A percentile compares a stretch with the other conserved stretches of the same genome.
These are phyloP conservation scores for Chlorencoelia australis DNA, from an alignment of 2,329 filamentous ascomycete genomes.

Conservation along the genomic window DNA sequence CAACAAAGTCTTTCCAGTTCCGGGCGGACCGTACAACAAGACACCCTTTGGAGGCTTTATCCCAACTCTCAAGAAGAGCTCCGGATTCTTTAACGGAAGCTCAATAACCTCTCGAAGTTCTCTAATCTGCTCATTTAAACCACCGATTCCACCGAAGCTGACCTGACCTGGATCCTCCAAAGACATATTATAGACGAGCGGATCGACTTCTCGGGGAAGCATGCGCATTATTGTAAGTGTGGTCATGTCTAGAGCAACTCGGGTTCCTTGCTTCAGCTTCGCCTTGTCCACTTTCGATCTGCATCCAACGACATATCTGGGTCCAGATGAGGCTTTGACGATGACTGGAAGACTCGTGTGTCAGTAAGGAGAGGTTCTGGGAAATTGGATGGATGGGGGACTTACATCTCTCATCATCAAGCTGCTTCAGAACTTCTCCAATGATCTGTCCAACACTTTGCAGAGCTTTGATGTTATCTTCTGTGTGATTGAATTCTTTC, in stretches of 20 bases:
- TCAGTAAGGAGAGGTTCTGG: no score
- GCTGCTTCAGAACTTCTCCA: constrained; percentile 95
- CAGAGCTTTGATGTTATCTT: constrained; percentile 98
- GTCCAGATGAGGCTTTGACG: constrained; percentile 94
- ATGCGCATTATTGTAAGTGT: constrained; percentile 99
- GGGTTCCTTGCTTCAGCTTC: constrained; percentile 96
- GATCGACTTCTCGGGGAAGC: constrained; percentile 96
- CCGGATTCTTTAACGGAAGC: constrained; percentile 94
- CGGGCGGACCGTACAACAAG: constrained; percentile 87
- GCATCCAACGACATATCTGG: constrained; percentile 95
- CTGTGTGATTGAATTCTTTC: constrained; percentile 90
- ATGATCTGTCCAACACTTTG: constrained; percentile 99
- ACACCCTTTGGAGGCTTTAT: constrained; percentile 99
- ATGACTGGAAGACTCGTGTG: constrained; percentile 56
- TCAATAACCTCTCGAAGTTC: constrained; percentile 97
- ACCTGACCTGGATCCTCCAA: constrained; percentile 95
- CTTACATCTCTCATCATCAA: constrained; percentile 97
- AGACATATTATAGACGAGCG: constrained; percentile 99
- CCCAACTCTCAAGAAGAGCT: constrained; percentile 90
- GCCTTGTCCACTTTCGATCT: constrained; percentile 95
- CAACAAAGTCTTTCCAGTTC: constrained; percentile 91
- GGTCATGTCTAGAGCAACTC: constrained; percentile 97
- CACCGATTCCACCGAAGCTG: constrained; percentile 95
- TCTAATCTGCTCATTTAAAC: constrained; percentile 94
- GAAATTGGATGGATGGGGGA: constrained; percentile 14